Percentiles rank a stretch among this genome's conserved stretches.
These are phyloP conservation scores for Schizosaccharomyces japonicus DNA, from an alignment of 805 yeast genomes.

Conservation along the genomic window DNA sequence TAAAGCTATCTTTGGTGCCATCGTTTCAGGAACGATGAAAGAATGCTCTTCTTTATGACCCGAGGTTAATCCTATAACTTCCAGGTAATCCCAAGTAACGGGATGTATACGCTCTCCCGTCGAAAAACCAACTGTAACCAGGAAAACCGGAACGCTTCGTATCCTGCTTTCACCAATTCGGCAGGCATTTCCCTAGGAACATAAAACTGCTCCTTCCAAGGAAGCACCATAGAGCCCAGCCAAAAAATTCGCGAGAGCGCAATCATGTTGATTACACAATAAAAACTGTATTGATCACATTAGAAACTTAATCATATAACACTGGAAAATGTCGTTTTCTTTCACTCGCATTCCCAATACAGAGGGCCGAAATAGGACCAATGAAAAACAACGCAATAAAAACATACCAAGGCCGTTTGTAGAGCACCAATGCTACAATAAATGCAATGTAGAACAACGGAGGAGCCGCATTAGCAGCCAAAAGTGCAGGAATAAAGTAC, in stretches of 20 bases:
- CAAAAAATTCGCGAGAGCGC: neutral
- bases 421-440: neutral
- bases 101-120: neutral
- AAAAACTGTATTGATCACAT: neutral
- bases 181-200: neutral
- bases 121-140: neutral
- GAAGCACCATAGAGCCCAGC: neutral
- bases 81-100: neutral
- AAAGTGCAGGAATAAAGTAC: slow-evolving; percentile 1
- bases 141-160: neutral
- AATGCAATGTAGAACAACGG: neutral
- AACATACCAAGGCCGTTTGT: neutral
- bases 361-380: neutral
- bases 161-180: neutral
- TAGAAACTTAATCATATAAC: neutral
- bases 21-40: neutral
- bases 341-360: neutral
- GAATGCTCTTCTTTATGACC: neutral
- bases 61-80: neutral
- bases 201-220: neutral
- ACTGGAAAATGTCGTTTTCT: neutral
- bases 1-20: neutral
- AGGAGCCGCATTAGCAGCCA: slow-evolving; percentile 2
- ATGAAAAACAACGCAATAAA: neutral
- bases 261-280: neutral